Evolutionary conservation across 192 early-diverging fungal genomes (phyloP).

Genomic region (Anaeromyces robustus): DNA sequence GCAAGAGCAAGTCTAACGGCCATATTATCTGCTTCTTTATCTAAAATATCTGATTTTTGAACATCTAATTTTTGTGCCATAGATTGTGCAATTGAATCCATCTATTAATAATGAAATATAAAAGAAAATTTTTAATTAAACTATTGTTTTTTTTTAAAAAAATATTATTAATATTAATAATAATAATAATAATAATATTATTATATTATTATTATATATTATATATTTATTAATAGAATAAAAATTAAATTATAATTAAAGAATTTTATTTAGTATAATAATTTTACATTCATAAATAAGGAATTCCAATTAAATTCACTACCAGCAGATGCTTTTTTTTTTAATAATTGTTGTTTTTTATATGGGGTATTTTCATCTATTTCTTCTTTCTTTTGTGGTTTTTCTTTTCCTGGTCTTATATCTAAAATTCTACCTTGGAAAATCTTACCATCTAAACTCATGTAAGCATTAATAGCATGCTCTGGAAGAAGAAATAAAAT

Average conservation of each 20-base stretch:
- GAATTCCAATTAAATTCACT: conserved; percentile 93
- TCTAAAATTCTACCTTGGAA: conserved; percentile 89
- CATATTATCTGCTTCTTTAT: conserved; percentile 70
- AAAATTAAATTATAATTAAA: too few species aligned
- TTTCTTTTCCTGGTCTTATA: conserved; percentile 77
- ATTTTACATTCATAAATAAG: conserved; percentile 83
- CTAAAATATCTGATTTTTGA: conserved; percentile 79
- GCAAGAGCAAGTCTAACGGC: conserved; percentile 89
- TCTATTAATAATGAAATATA: conserved; percentile 14
- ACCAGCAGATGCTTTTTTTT: conserved; percentile 56
- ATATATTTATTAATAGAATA: too few species aligned
- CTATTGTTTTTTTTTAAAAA: too few species aligned
- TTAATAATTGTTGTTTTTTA: conserved; percentile 69
- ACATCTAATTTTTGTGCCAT: conserved; percentile 86
- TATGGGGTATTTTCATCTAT: conserved; percentile 12
- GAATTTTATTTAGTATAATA: too few species aligned
- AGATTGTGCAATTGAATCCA: conserved; percentile 85
- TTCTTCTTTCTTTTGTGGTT: conserved; percentile 46
- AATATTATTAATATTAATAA: too few species aligned
- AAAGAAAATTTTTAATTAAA: too few species aligned
- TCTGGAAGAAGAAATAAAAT: conserved; percentile 78
- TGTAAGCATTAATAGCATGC: conserved; percentile 81
- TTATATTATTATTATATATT: too few species aligned
- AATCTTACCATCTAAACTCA: conserved; percentile 59
- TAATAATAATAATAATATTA: too few species aligned